Evolutionary conservation across 345 rosid species (phyloP).

Genomic region (Isatis tinctoria): DNA sequence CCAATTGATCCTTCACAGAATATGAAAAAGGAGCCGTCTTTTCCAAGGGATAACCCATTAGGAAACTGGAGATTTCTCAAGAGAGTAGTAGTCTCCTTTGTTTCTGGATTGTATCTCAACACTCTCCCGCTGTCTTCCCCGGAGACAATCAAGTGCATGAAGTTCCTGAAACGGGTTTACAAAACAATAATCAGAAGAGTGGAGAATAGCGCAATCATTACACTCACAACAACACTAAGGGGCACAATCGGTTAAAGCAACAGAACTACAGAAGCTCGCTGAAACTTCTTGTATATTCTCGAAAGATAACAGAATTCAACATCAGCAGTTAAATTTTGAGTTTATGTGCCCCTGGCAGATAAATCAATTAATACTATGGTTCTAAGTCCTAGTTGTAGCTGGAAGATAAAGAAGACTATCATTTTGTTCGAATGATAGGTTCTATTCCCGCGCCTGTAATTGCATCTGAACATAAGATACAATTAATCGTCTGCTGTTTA

Average conservation of each 20-base stretch:
- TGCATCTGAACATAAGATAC: neutral
- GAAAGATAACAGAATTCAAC: neutral
- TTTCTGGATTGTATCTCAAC: slow-evolving; percentile 61
- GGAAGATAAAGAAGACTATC: neutral
- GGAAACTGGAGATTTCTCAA: slow-evolving; percentile 72
- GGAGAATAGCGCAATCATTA: neutral
- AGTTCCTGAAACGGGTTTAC: slow-evolving; percentile 50
- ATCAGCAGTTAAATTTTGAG: neutral
- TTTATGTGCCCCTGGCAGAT: neutral
- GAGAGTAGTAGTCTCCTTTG: slow-evolving; percentile 76
- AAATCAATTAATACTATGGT: neutral
- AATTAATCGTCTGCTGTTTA: neutral
- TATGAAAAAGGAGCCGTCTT: slow-evolving; percentile 73
- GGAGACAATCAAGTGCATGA: slow-evolving; percentile 71
- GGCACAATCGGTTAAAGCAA: neutral
- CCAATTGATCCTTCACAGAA: slow-evolving; percentile 69
- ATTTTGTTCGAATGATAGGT: neutral
- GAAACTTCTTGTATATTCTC: neutral
- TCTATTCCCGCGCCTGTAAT: neutral
- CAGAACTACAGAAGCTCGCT: neutral
- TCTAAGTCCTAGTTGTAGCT: neutral
- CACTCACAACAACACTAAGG: neutral
- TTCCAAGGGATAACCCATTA: slow-evolving; percentile 79
- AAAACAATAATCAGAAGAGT: neutral
- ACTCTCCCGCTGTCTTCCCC: slow-evolving; percentile 73